Conservation (phyloP, 2,329 filamentous ascomycete genomes). For the Phaeosphaeriaceae sp. region DNA sequence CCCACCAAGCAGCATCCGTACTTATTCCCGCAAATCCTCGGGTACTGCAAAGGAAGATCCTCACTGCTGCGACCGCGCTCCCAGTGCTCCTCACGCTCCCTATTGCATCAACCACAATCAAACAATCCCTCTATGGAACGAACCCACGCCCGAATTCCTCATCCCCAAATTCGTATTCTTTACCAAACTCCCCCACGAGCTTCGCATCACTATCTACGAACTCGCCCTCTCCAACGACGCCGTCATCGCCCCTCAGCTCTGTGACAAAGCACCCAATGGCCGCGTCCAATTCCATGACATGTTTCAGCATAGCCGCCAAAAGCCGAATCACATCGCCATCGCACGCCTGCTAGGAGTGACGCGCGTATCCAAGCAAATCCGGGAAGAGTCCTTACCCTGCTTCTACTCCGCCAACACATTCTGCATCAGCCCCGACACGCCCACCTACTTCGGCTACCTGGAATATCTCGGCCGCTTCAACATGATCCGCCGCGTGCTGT, state of each 20-base stretch:
- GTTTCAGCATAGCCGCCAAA: slow-evolving; percentile 5
- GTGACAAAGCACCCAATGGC: slow-evolving; percentile 8
- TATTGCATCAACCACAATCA: background rate
- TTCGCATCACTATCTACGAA: slow-evolving; percentile 25
- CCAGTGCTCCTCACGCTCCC: background rate
- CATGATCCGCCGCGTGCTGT: slow-evolving; percentile 25
- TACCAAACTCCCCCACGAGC: slow-evolving; percentile 19
- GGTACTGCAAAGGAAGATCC: background rate
- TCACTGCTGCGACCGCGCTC: background rate
- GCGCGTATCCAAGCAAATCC: slow-evolving; percentile 20
- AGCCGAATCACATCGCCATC: slow-evolving; percentile 12
- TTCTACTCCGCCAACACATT: slow-evolving; percentile 34
- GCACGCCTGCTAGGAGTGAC: slow-evolving; percentile 15
- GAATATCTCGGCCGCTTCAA: slow-evolving; percentile 25
- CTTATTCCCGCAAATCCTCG: no score
- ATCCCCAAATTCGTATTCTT: background rate
- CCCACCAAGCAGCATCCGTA: no score
- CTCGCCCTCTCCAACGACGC: slow-evolving; percentile 11
- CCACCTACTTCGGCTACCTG: slow-evolving; percentile 28
- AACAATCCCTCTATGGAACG: background rate
- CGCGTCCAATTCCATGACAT: slow-evolving; percentile 27
- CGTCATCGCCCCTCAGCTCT: slow-evolving; percentile 24
- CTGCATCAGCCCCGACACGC: slow-evolving; percentile 15
- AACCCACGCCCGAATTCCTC: background rate
- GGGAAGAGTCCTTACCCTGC: slow-evolving; percentile 20